Evolutionary conservation across 495 filamentous ascomycete genomes (phyloP).

Genomic region (Aspergillus olivimuriae): DNA sequence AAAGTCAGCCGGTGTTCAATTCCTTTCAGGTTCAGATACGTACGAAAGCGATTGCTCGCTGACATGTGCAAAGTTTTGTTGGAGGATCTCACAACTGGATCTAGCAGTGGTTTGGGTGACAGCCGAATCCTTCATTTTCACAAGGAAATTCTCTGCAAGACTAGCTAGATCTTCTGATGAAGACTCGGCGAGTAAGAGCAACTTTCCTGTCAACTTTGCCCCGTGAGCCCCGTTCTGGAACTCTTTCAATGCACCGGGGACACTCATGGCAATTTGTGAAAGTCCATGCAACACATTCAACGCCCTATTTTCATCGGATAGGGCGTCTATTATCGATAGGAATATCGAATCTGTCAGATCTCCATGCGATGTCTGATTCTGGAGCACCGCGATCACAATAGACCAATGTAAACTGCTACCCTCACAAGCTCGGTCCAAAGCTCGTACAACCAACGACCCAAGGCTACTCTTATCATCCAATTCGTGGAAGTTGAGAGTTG

Average conservation of each 20-base stretch:
- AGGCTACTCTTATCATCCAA: conserved; percentile 28
- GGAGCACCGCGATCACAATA: conserved; percentile 39
- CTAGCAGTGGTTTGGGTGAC: conserved; percentile 31
- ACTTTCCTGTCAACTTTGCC: conserved; percentile 45
- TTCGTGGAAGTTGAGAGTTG: conserved; percentile 35
- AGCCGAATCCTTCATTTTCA: conserved; percentile 31
- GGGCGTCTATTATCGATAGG: conserved; percentile 27
- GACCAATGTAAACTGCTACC: conserved; percentile 38
- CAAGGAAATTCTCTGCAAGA: conserved; percentile 40
- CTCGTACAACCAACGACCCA: conserved; percentile 30
- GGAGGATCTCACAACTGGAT: conserved; percentile 46
- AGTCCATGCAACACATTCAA: conserved; percentile 35
- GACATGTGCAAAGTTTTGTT: conserved; percentile 43
- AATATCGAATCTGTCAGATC: conserved; percentile 39
- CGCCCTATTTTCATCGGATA: conserved; percentile 28
- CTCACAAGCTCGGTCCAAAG: conserved; percentile 28
- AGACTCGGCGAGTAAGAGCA: conserved; percentile 54
- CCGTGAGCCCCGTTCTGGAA: conserved; percentile 43
- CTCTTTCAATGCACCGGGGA: conserved; percentile 26
- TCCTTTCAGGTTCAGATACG: conserved; percentile 13
- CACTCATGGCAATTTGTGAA: conserved; percentile 28
- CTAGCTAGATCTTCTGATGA: conserved; percentile 46
- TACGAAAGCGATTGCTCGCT: conserved; percentile 48
- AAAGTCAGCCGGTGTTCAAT: conserved; percentile 11
- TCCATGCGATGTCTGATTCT: conserved; percentile 36